Evolutionary conservation across 805 yeast species (phyloP).

Genomic region (Zygoascus flipseniorum): DNA sequence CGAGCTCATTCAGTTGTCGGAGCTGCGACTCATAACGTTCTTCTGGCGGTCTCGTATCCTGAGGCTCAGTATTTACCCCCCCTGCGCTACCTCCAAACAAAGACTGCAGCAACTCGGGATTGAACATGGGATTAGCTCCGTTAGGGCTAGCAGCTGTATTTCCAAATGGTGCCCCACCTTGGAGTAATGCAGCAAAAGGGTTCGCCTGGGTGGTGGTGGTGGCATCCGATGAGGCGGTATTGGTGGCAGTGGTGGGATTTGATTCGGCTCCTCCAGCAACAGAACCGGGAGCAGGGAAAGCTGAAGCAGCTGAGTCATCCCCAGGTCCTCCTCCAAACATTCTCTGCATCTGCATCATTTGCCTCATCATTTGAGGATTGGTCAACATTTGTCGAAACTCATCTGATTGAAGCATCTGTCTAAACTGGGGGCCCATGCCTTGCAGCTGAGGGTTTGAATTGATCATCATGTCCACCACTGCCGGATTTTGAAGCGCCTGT

Average conservation of each 20-base stretch:
- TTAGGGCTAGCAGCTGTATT: conserved; percentile 23
- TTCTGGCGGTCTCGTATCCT: conserved; percentile 68
- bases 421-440: conserved; percentile 76
- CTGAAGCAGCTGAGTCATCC: conserved; percentile 14
- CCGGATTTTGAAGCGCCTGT: conserved; percentile 77
- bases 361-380: conserved; percentile 80
- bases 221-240: conserved; percentile 17
- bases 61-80: conserved; percentile 32
- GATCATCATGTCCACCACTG: conserved; percentile 75
- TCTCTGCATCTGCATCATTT: conserved; percentile 68
- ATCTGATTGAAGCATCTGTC: conserved; percentile 79
- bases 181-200: conserved; percentile 44
- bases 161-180: conserved; percentile 28
- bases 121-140: conserved; percentile 33
- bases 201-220: conserved; percentile 28
- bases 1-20: conserved; percentile 73
- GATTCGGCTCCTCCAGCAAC: conserved; percentile 10
- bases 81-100: conserved; percentile 36
- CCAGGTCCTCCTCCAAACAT: conserved; percentile 38
- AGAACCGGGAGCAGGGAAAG: conserved; percentile 28
- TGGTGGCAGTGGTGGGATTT: background rate
- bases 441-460: conserved; percentile 77
- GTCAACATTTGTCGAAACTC: conserved; percentile 69
- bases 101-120: conserved; percentile 37
- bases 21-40: conserved; percentile 65